phyloP scores from a whole-genome alignment of 305 asterid species.

The Salvia sclarea region DNA sequence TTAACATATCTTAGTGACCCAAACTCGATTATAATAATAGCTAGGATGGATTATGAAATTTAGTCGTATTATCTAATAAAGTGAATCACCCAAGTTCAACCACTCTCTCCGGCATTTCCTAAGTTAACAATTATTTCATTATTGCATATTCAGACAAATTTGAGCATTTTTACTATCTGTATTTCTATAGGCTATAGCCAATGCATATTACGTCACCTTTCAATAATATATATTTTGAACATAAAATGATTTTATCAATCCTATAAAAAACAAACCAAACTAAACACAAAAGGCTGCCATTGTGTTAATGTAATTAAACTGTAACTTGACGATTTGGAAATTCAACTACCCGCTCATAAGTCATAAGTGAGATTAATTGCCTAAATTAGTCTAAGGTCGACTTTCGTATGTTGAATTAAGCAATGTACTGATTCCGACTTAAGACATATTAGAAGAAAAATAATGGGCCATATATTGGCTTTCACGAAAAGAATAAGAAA shows the following conservation, averaged over 20 bases:
- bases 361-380: neutral
- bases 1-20: constrained; percentile 8
- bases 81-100: constrained; percentile 21
- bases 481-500: neutral
- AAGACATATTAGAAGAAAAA: neutral
- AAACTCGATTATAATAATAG: constrained; percentile 15
- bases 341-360: neutral
- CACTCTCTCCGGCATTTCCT: constrained; percentile 27
- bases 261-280: neutral
- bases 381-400: neutral
- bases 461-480: neutral
- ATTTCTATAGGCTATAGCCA: neutral
- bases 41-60: neutral
- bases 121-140: neutral
- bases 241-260: neutral
- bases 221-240: neutral
- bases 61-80: constrained; percentile 19
- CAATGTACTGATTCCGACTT: neutral
- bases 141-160: constrained; percentile 28
- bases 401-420: neutral
- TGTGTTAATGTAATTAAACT: neutral
- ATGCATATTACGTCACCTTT: neutral
- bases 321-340: neutral
- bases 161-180: constrained; percentile 27
- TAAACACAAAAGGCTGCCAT: neutral